Conservation (phyloP, 2,329 filamentous ascomycete species). For the Zopfia rhizophila region DNA sequence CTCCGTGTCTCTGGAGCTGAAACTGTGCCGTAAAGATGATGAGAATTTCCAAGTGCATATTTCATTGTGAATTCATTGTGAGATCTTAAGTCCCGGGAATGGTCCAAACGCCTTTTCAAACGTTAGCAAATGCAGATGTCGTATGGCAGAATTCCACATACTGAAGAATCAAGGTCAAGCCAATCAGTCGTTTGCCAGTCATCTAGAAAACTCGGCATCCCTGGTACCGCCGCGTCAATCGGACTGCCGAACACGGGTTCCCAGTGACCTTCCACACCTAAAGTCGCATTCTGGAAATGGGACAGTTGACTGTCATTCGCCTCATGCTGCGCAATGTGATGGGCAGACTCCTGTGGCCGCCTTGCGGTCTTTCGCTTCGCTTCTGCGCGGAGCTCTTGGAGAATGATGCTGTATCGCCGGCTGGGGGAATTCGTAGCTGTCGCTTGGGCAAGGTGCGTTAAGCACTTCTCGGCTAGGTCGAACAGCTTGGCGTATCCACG, state of each 20-base stretch:
- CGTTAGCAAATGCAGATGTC: not conserved
- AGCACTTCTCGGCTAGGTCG: constrained; percentile 56
- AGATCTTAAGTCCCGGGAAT: constrained; percentile 1
- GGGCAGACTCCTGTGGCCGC: too few relatives aligned
- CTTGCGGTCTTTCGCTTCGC: constrained; percentile 38
- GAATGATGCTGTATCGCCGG: constrained; percentile 60
- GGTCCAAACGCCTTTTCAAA: constrained; percentile 6
- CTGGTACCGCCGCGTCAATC: constrained; percentile 24
- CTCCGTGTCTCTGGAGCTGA: too few relatives aligned
- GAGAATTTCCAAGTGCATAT: too few relatives aligned
- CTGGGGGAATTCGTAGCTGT: constrained; percentile 60
- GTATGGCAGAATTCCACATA: constrained; percentile 29
- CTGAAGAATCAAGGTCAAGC: constrained; percentile 47
- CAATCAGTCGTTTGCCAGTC: constrained; percentile 48
- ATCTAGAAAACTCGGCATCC: constrained; percentile 34
- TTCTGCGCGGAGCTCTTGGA: constrained; percentile 58
- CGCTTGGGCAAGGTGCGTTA: constrained; percentile 58
- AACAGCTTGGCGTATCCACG: constrained; percentile 42
- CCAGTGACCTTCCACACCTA: constrained; percentile 19
- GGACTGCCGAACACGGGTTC: constrained; percentile 35
- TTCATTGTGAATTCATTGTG: too few relatives aligned
- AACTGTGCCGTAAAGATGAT: too few relatives aligned
- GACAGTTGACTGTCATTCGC: not conserved
- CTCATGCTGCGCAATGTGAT: not conserved
- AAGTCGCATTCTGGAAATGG: not conserved